Evolutionary conservation across 345 rosid genomes (phyloP), one percentile per base, ranked within the genome.

Genomic region (Odontarrhena argentea): DNA sequence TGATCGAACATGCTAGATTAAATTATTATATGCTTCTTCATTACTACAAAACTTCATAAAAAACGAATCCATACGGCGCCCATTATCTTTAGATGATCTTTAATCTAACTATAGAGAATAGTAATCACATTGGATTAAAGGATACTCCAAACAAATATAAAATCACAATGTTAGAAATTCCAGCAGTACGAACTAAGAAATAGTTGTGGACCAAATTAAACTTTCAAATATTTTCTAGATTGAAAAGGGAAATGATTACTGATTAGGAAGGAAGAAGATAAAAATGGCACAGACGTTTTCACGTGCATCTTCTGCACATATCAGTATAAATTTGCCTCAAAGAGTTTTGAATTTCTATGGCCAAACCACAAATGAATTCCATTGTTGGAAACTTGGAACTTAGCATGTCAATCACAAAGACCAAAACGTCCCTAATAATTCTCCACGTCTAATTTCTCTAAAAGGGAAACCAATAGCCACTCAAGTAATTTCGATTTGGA

Each of bases 361-460:
- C 9, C 48, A 56, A 36, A 22, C 43, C 13, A 32, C 14, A 55
- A 56, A 26, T 2, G n/a, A 36, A 10, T 36, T 67, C 15, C 8
- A 55, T 7, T 24, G 35, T 35, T 46, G 40, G 64, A 66, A 18
- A 62, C 22, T 35, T 46, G 40, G 64, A 66, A 18, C 70, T 24
- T 45, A 67, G 55, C 28, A 22, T 66, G 7, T 34, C 8, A 36
- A 54, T 7, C 26, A 13, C 5, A 47, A 45, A 56, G 28, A 46
- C 46, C 38, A 8, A 56, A 36, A 56, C 10, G 9, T 3, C 48
- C 55, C 5, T 46, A 18, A 18, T 6, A 26, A 9, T 14, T 7
- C 13, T 32, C 42, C 6, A 9, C 28, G 7, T 28, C 22, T 18
- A 18, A 18, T 18, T 18, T 18, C 22, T 18, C 22, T 18, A 18